phyloP scores from a whole-genome alignment of 2,329 filamentous ascomycete genomes.

The Sporothrix pallida region DNA sequence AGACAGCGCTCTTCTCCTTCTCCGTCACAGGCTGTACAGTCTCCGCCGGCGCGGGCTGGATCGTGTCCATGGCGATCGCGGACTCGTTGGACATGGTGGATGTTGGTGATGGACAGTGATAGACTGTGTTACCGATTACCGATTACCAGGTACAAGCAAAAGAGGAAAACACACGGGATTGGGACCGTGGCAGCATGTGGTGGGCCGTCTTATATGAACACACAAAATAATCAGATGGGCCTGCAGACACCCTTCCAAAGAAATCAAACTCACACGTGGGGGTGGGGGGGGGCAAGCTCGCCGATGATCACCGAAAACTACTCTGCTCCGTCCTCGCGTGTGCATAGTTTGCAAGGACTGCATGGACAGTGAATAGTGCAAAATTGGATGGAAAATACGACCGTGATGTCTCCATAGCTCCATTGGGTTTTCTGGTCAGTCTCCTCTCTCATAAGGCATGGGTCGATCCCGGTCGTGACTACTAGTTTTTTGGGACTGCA shows the following conservation, averaged over 20 bases:
- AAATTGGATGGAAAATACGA: neutral
- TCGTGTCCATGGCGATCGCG: conserved; percentile 6
- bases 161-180: neutral
- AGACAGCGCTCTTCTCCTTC: neutral
- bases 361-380: too few relatives aligned
- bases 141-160: neutral
- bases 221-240: neutral
- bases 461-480: too few relatives aligned
- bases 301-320: neutral
- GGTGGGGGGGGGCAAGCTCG: neutral
- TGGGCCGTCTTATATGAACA: conserved; percentile 3
- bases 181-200: neutral
- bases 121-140: neutral
- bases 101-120: neutral
- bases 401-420: neutral
- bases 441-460: too few relatives aligned
- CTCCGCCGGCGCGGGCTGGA: neutral
- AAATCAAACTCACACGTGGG: conserved; percentile 1
- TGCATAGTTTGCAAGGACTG: neutral
- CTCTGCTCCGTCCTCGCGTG: neutral
- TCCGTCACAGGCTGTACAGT: neutral
- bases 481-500: too few relatives aligned
- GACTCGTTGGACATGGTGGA: neutral
- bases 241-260: neutral
- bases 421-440: neutral